Evolutionary conservation across 768 basidiomycete genomes (phyloP).

Genomic region (Leccinum obscurum): DNA sequence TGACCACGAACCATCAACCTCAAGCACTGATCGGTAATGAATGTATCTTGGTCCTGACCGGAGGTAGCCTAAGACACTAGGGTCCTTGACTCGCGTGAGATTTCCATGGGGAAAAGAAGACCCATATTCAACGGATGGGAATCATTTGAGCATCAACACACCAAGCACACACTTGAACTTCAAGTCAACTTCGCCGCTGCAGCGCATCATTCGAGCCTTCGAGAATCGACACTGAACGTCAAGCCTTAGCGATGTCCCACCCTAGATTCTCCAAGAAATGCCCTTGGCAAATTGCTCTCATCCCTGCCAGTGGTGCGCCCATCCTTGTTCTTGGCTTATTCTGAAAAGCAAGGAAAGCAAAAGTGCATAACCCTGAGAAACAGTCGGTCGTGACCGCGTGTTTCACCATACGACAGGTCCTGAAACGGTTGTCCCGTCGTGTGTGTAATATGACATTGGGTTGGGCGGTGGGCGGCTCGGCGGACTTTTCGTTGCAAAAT

Average conservation of each 20-base stretch:
- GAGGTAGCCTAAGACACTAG: neutral
- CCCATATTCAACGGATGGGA: conserved; percentile 1
- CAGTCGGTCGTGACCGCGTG: conserved; percentile 2
- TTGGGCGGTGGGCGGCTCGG: neutral
- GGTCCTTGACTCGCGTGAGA: conserved; percentile 6
- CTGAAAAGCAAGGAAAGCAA: neutral
- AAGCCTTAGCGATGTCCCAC: neutral
- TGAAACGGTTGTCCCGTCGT: conserved; percentile 12
- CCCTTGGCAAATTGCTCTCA: neutral
- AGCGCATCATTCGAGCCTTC: neutral
- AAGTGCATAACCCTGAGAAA: conserved; percentile 6
- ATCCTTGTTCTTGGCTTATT: neutral
- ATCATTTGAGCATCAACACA: neutral
- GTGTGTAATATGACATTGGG: neutral
- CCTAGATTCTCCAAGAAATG: neutral
- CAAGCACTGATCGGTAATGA: neutral
- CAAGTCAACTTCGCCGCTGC: neutral
- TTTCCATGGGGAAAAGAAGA: neutral
- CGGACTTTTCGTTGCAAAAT: conserved; percentile 5
- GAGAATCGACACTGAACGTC: neutral
- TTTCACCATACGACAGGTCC: conserved; percentile 10
- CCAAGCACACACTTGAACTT: neutral
- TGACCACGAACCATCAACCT: conserved; percentile 1
- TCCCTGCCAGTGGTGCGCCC: neutral
- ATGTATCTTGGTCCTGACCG: neutral